These are phyloP conservation scores for Samsoniella hepiali DNA, from an alignment of 2,329 filamentous ascomycete genomes.

Conservation along the genomic window DNA sequence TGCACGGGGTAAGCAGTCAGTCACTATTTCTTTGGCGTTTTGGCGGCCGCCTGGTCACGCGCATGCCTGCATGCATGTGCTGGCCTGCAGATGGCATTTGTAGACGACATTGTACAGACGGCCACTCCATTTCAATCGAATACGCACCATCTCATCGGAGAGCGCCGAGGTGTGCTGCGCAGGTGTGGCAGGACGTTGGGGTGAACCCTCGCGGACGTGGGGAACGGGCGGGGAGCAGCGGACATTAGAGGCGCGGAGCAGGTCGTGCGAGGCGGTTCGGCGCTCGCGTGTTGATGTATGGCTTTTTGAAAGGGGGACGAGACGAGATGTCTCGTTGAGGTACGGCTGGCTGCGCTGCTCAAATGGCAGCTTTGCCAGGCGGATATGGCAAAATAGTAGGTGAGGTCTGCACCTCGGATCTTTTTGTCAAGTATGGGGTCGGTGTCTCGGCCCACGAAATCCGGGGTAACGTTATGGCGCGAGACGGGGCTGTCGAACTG, in stretches of 20 bases:
- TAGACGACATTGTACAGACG: not conserved
- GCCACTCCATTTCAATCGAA: not conserved
- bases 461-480: not conserved
- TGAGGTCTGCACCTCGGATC: not conserved
- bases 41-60: not conserved
- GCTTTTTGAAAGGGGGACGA: not conserved
- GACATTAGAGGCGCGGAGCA: constrained; percentile 15
- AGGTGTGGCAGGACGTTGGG: constrained; percentile 33
- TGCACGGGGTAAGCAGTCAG: constrained; percentile 21
- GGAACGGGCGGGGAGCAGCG: constrained; percentile 29
- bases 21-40: not conserved
- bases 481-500: not conserved
- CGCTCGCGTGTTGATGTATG: not conserved
- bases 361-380: not conserved
- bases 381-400: not conserved
- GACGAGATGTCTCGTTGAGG: not conserved
- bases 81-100: not conserved
- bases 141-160: constrained; percentile 33
- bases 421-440: not conserved
- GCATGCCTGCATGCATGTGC: not conserved
- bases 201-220: constrained; percentile 34
- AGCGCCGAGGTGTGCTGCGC: constrained; percentile 27
- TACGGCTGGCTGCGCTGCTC: not conserved
- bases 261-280: not conserved
- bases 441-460: constrained; percentile 4